Evolutionary conservation across 2,329 filamentous ascomycete genomes (phyloP).

Genomic region (Nothophaeocryptopus gaeumannii): DNA sequence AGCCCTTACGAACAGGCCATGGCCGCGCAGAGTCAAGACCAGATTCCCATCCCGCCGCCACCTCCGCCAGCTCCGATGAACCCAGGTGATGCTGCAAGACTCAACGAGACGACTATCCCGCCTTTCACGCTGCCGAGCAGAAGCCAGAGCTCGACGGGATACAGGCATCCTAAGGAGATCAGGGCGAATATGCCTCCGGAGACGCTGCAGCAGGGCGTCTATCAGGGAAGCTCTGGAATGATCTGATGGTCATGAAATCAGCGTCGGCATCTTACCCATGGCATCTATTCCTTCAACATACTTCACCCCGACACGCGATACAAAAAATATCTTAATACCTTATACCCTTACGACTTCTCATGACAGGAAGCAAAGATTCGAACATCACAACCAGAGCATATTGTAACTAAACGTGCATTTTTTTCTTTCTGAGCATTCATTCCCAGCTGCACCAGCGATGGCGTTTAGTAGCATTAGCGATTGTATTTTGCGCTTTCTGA

Average conservation of each 20-base stretch:
- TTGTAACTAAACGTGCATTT: neutral
- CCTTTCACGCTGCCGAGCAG: slow-evolving; percentile 31
- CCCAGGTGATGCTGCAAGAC: slow-evolving; percentile 16
- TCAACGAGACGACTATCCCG: slow-evolving; percentile 43
- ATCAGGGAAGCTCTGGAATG: slow-evolving; percentile 29
- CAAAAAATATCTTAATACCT: neutral
- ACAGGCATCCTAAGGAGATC: slow-evolving; percentile 46
- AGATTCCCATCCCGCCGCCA: slow-evolving; percentile 31
- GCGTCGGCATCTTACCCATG: neutral
- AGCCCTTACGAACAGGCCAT: slow-evolving; percentile 35
- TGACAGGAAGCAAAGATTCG: neutral
- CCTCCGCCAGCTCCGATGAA: slow-evolving; percentile 37
- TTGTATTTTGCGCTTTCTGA: neutral
- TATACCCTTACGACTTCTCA: neutral
- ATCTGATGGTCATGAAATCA: slow-evolving; percentile 16
- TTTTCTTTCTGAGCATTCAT: neutral
- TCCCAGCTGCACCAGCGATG: slow-evolving; percentile 20
- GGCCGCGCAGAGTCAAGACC: slow-evolving; percentile 22
- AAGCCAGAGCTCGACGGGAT: slow-evolving; percentile 28
- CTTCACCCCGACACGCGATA: slow-evolving; percentile 1
- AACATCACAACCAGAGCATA: neutral
- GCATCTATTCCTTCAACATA: neutral
- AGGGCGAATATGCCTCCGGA: slow-evolving; percentile 51
- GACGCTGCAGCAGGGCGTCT: slow-evolving; percentile 45
- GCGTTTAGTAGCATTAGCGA: slow-evolving; percentile 5